phyloP scores from a whole-genome alignment of 331 rosid species.

The Stylosanthes scabra region DNA sequence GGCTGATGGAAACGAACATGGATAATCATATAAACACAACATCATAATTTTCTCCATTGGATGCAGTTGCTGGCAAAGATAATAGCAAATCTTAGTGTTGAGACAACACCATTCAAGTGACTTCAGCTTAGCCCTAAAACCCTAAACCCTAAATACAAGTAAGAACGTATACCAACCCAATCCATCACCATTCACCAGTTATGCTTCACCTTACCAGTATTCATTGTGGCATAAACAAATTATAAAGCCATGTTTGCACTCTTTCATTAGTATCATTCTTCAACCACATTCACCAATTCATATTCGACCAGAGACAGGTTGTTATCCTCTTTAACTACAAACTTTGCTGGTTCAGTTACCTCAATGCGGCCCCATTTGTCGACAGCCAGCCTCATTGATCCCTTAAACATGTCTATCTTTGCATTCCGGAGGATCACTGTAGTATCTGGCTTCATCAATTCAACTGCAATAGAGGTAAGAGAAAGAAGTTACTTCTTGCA shows the following conservation, averaged over 20 bases:
- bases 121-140: conserved; percentile 37
- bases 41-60: conserved; percentile 21
- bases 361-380: conserved; percentile 53
- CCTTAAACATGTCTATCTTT: conserved; percentile 57
- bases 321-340: conserved; percentile 50
- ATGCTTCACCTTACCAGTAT: conserved; percentile 11
- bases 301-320: conserved; percentile 51
- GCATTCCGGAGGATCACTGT: conserved; percentile 53
- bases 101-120: conserved; percentile 28
- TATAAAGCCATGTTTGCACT: conserved; percentile 23
- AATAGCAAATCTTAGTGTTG: conserved; percentile 12
- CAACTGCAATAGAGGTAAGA: conserved; percentile 38
- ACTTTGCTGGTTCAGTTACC: conserved; percentile 48
- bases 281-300: conserved; percentile 47
- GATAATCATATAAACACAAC: conserved; percentile 20
- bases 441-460: conserved; percentile 44
- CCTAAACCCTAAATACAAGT: conserved; percentile 19
- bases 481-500: not conserved
- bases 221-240: conserved; percentile 19
- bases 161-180: conserved; percentile 44
- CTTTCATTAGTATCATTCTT: conserved; percentile 35
- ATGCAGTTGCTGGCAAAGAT: conserved; percentile 30
- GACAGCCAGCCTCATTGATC: conserved; percentile 53
- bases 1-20: not conserved
- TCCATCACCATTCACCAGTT: conserved; percentile 25